Percentiles rank a stretch among this genome's conserved stretches.
Evolutionary conservation across 225 moss, liverwort and hornwort species (phyloP).

Genomic region (Sphagnum tenellum): DNA sequence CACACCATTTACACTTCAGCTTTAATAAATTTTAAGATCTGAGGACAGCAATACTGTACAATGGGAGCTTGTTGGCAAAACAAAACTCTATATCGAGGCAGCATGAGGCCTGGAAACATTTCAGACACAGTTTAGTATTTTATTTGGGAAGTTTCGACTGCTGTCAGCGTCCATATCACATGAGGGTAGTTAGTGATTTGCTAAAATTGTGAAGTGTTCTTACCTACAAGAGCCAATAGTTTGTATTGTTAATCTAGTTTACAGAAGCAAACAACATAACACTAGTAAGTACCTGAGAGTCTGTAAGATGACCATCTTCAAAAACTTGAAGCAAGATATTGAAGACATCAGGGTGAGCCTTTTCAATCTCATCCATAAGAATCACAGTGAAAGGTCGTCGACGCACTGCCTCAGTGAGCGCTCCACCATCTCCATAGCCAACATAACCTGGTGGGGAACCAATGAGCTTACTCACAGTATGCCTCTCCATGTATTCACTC

Average conservation of each 20-base stretch:
- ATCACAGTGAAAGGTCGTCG: slow-evolving; percentile 82
- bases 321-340: slow-evolving; percentile 91
- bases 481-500: slow-evolving; percentile 99
- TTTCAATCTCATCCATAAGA: slow-evolving; percentile 94
- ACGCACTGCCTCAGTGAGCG: slow-evolving; percentile 84
- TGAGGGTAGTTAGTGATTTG: too few relatives aligned
- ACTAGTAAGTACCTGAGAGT: slow-evolving; percentile 42
- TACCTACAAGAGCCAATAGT: neutral
- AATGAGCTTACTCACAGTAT: slow-evolving; percentile 88
- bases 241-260: neutral
- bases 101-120: too few relatives aligned
- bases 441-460: slow-evolving; percentile 95
- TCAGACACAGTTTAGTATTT: too few relatives aligned
- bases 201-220: too few relatives aligned
- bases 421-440: slow-evolving; percentile 92
- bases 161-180: too few relatives aligned
- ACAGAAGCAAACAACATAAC: neutral
- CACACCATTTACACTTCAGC: too few relatives aligned
- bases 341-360: slow-evolving; percentile 94
- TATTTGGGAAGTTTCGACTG: too few relatives aligned
- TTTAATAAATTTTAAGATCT: too few relatives aligned
- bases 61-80: too few relatives aligned
- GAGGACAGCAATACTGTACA: too few relatives aligned
- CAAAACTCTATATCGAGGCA: too few relatives aligned
- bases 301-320: slow-evolving; percentile 86